Evolutionary conservation across 164 flowering plant species (phyloP).

Genomic region (Aristolochia fimbriata): DNA sequence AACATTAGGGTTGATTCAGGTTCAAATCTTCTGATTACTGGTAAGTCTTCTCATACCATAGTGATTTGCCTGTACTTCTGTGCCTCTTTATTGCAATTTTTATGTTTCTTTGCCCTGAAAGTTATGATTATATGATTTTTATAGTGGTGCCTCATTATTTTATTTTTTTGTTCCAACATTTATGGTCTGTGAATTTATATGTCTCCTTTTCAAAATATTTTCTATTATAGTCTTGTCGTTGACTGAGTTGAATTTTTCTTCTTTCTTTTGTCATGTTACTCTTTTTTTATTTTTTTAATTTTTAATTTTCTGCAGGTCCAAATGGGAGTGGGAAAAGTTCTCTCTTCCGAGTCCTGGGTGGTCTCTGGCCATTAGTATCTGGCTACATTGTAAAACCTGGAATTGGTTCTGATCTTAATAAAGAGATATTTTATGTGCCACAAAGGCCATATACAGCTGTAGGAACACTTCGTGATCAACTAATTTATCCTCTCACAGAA

Average conservation of each 20-base stretch:
- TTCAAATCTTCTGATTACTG: slow-evolving; percentile 93
- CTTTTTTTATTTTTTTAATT: neutral
- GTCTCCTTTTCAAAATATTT: no score
- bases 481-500: slow-evolving; percentile 91
- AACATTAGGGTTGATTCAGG: slow-evolving; percentile 76
- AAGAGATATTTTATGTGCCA: slow-evolving; percentile 98
- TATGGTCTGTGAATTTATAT: no score
- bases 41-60: slow-evolving; percentile 19
- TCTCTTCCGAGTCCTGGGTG: slow-evolving; percentile 95
- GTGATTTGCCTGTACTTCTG: neutral
- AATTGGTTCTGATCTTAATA: slow-evolving; percentile 93
- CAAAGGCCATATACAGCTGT: slow-evolving; percentile 98
- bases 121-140: no score
- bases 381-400: slow-evolving; percentile 97
- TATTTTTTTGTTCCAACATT: no score
- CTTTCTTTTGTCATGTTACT: neutral
- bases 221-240: no score
- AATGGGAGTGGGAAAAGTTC: slow-evolving; percentile 99
- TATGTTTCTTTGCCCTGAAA: no score
- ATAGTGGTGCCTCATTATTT: no score
- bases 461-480: slow-evolving; percentile 95
- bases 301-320: slow-evolving; percentile 49
- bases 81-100: no score
- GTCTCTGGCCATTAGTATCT: slow-evolving; percentile 95
- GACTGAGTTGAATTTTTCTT: neutral